phyloP scores from a whole-genome alignment of 345 rosid genomes.

The Eucalyptus pauciflora region DNA sequence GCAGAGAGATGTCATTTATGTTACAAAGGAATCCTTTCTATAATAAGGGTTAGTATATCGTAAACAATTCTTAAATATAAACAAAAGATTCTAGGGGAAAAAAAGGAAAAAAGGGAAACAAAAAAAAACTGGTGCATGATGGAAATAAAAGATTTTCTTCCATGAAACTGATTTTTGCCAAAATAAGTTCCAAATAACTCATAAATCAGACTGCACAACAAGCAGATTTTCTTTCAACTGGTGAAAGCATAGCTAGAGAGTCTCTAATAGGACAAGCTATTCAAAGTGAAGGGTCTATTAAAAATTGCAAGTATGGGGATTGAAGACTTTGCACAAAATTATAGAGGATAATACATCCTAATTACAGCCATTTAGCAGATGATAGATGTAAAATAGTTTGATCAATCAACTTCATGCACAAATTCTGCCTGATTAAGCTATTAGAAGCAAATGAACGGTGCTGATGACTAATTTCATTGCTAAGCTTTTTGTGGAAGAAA shows the following conservation, averaged over 20 bases:
- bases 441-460: not conserved
- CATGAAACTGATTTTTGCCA: not conserved
- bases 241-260: not conserved
- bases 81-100: not conserved
- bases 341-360: not conserved
- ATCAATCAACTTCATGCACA: not conserved
- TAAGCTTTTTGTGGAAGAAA: not conserved
- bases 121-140: not conserved
- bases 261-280: not conserved
- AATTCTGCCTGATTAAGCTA: not conserved
- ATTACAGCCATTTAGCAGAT: not conserved
- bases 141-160: not conserved
- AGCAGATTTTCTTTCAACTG: not conserved
- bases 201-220: not conserved
- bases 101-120: not conserved
- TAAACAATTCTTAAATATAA: not conserved
- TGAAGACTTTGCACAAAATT: not conserved
- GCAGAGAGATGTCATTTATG: not conserved
- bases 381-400: not conserved
- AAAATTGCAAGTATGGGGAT: not conserved
- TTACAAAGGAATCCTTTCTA: not conserved
- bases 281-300: not conserved
- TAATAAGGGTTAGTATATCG: not conserved
- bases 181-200: not conserved
- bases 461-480: not conserved